Evolutionary conservation across 148 eudicot genomes (phyloP).

Genomic region (Rhododendron mucronatum): DNA sequence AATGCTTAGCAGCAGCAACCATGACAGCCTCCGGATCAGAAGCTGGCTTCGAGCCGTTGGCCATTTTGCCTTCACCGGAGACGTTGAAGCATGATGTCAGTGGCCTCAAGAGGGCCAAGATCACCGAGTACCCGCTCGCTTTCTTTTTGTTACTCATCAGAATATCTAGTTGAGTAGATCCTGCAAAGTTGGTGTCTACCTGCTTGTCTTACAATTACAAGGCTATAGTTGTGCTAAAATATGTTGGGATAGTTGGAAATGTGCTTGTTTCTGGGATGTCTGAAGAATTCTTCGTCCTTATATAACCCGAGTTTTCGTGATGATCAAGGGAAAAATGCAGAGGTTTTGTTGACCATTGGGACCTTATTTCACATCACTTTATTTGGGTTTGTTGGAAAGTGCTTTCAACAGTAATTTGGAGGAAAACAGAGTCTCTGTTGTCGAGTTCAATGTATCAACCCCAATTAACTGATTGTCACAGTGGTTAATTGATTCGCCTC

Average conservation of each 20-base stretch:
- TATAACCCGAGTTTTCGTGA: conserved; percentile 9
- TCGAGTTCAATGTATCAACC: neutral
- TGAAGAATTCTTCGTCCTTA: neutral
- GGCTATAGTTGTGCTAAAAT: neutral
- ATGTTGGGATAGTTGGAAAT: neutral
- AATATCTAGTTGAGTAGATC: neutral
- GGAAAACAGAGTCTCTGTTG: neutral
- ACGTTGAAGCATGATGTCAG: conserved; percentile 11
- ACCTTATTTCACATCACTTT: neutral
- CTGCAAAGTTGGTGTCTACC: neutral
- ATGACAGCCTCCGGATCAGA: conserved; percentile 17
- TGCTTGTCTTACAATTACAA: neutral
- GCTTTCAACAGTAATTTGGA: neutral
- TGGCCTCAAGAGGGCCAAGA: neutral
- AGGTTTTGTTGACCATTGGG: neutral
- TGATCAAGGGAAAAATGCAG: conserved; percentile 1
- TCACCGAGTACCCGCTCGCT: neutral
- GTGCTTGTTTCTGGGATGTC: neutral
- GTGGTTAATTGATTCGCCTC: too few relatives aligned
- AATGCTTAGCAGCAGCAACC: conserved; percentile 24
- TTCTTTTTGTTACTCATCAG: conserved; percentile 11
- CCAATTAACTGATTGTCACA: too few relatives aligned
- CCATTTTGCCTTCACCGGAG: neutral
- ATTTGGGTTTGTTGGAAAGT: neutral
- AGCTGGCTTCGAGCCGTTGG: neutral